Evolutionary conservation across 2,329 filamentous ascomycete species (phyloP), one percentile per base, ranked within the genome.

Genomic region (Alternaria angustiovoidea): DNA sequence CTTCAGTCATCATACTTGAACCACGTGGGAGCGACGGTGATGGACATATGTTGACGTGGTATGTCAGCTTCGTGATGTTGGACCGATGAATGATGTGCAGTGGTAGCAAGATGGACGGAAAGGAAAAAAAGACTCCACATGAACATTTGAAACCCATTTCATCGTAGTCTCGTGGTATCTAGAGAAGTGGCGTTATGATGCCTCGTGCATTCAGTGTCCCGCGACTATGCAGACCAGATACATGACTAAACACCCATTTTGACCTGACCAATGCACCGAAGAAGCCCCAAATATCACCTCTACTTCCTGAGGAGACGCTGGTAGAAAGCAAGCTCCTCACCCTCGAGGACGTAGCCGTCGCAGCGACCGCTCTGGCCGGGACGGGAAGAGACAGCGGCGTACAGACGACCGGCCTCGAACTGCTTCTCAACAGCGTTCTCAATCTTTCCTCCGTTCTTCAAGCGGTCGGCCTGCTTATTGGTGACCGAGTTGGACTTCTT

Each of bases 261-360:
- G 75, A 77, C 74, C 77, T 72, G 69, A 74, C 73, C 74, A 67
- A 77, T 78, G 75, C 77, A 75, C 76, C 76, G 69, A 74, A 76
- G 67, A 75, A 78, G 70, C 66, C 68, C 72, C 72, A 72, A 75
- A 75, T 59, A 74, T 68, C 65, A 73, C 68, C 66, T 87, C 38
- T 97, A 98, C 89, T 97, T 98, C 90, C 95, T 92, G 84, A 98
- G 93, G 86, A 94, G 94, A 87, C 92, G 92, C 91, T 97, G 94
- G 93, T 99, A 99, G 92, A 99, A 99, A 83, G 94, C 93, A 80
- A 99, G 89, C 90, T 99, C 95, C 84, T 99, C 95, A 79, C 95
- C 95, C 90, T 99, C 95, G 73, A 99, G 88, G 83, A 99, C 90
- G 88, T 99, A 99, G 73, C 95, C 95, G 82, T 99, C 95, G 78